Percentiles rank a stretch among this genome's conserved stretches.
Evolutionary conservation across 352 stramenopile species (phyloP).

Genomic region (Phytophthora cryptogea): DNA sequence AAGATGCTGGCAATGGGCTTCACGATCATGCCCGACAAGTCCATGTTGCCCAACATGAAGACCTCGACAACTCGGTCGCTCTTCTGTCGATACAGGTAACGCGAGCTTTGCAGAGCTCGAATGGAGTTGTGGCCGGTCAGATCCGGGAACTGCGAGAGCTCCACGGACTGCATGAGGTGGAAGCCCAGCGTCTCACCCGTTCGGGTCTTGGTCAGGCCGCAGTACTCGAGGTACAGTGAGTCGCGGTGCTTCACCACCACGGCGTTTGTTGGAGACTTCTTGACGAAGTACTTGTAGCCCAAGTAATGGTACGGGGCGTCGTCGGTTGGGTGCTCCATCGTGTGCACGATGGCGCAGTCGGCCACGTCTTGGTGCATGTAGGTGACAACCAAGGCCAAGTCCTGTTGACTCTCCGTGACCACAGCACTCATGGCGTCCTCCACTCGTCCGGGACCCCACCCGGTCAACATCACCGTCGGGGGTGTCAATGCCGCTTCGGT

Average conservation of each 20-base stretch:
- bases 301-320: slow-evolving; percentile 53
- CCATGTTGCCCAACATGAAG: slow-evolving; percentile 47
- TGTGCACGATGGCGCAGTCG: slow-evolving; percentile 56
- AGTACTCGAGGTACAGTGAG: slow-evolving; percentile 49
- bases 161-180: slow-evolving; percentile 50
- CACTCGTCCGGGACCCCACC: slow-evolving; percentile 41
- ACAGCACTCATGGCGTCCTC: slow-evolving; percentile 58
- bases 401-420: slow-evolving; percentile 48
- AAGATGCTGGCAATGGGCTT: slow-evolving; percentile 45
- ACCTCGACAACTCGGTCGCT: slow-evolving; percentile 53
- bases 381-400: slow-evolving; percentile 53
- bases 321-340: slow-evolving; percentile 48
- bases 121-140: slow-evolving; percentile 49
- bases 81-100: slow-evolving; percentile 58
- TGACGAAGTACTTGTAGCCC: slow-evolving; percentile 67
- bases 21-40: slow-evolving; percentile 41
- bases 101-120: slow-evolving; percentile 45
- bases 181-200: slow-evolving; percentile 45
- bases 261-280: slow-evolving; percentile 37
- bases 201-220: slow-evolving; percentile 35
- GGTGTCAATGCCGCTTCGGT: slow-evolving; percentile 28
- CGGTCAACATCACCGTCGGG: slow-evolving; percentile 37
- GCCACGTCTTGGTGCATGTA: slow-evolving; percentile 62
- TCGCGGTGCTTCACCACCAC: slow-evolving; percentile 38
- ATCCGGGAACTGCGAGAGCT: slow-evolving; percentile 45